Evolutionary conservation across 495 filamentous ascomycete genomes (phyloP).

Genomic region (Pseudotulostoma volvatum): DNA sequence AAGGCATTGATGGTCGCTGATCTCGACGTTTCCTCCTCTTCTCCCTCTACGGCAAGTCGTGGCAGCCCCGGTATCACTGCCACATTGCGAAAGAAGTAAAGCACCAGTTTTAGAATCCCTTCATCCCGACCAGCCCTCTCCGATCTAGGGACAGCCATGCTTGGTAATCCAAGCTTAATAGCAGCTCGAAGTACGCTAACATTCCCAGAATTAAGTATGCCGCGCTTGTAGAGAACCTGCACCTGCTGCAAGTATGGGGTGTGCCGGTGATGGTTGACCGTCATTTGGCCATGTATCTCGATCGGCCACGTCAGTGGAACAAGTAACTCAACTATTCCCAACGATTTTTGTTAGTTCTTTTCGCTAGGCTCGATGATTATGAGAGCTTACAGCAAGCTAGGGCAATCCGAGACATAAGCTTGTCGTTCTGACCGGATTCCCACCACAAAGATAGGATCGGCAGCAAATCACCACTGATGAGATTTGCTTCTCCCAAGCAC

Average conservation of each 20-base stretch:
- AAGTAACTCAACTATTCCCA: constrained; percentile 55
- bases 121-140: constrained; percentile 72
- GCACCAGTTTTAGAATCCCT: constrained; percentile 78
- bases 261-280: constrained; percentile 82
- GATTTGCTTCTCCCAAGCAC: constrained; percentile 79
- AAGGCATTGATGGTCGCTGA: constrained; percentile 81
- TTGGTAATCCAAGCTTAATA: constrained; percentile 68
- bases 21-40: constrained; percentile 77
- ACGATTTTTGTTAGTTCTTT: background rate
- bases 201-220: constrained; percentile 58
- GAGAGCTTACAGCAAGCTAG: constrained; percentile 50
- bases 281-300: constrained; percentile 70
- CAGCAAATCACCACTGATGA: constrained; percentile 79
- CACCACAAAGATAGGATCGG: constrained; percentile 77
- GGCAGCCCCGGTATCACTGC: constrained; percentile 60
- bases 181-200: constrained; percentile 57
- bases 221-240: constrained; percentile 77
- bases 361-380: background rate
- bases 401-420: constrained; percentile 61
- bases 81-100: constrained; percentile 81
- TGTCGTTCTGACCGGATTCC: constrained; percentile 45
- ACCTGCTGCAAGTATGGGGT: constrained; percentile 73
- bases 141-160: constrained; percentile 60
- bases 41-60: constrained; percentile 42
- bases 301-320: constrained; percentile 92